A percentile compares a stretch with the other conserved stretches of the same genome.
Evolutionary conservation across 306 rosid genomes (phyloP).

Genomic region (Sicyos edulis): DNA sequence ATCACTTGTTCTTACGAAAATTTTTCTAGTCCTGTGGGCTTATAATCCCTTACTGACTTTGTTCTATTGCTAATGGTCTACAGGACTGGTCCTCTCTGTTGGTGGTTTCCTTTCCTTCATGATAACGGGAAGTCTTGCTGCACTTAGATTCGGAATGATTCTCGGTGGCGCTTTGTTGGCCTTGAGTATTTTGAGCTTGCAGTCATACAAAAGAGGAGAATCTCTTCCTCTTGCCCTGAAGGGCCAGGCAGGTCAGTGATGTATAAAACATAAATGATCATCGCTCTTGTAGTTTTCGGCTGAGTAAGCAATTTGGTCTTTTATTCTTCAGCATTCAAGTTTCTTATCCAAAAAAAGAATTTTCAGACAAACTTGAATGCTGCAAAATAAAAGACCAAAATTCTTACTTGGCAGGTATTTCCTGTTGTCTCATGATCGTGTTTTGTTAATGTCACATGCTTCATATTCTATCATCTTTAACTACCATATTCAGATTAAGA

Average conservation of each 20-base stretch:
- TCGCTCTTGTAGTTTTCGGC: not conserved
- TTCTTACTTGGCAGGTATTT: not conserved
- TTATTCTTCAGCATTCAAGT: not conserved
- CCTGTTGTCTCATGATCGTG: not conserved
- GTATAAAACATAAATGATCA: not conserved
- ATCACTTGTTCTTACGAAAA: constrained; percentile 14
- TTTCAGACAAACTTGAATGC: too few species aligned
- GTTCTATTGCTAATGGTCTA: constrained; percentile 27
- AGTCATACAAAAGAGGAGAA: constrained; percentile 53
- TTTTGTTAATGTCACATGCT: not conserved
- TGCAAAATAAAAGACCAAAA: too few species aligned
- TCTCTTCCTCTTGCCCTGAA: constrained; percentile 52
- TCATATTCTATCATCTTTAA: not conserved
- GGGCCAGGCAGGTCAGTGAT: constrained; percentile 75
- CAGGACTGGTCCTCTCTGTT: constrained; percentile 73
- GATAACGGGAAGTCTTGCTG: constrained; percentile 69
- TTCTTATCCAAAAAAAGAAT: too few species aligned
- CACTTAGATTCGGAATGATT: constrained; percentile 86
- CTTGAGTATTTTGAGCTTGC: constrained; percentile 67
- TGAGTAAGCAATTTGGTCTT: too few species aligned
- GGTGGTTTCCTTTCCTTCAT: constrained; percentile 92
- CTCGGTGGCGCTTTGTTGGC: constrained; percentile 70
- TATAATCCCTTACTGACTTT: constrained; percentile 18
- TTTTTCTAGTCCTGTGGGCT: not conserved
- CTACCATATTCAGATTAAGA: not conserved